Conservation (phyloP, 164 flowering plant species). For the Kalanchoe fedtschenkoi region DNA sequence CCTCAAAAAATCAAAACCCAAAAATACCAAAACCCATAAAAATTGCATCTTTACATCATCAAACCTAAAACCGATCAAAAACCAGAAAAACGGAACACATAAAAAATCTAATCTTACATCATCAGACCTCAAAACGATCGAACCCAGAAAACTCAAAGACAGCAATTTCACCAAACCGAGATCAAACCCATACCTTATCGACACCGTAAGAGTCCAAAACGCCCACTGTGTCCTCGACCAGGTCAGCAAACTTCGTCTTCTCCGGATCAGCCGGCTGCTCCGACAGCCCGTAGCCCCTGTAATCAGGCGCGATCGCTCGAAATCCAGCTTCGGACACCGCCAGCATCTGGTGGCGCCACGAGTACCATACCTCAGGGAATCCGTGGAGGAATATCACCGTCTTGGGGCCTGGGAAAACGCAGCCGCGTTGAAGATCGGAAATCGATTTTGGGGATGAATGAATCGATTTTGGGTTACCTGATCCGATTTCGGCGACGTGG, state of each 20-base stretch:
- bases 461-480: slow-evolving; percentile 10
- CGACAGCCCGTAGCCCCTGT: slow-evolving; percentile 16
- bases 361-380: slow-evolving; percentile 46
- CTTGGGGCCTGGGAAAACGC: slow-evolving; percentile 15
- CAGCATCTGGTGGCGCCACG: slow-evolving; percentile 19
- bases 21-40: no score
- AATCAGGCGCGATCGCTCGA: slow-evolving; percentile 15
- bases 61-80: no score
- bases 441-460: not conserved
- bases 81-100: no score
- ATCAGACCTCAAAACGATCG: not conserved
- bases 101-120: no score
- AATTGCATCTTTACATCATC: no score
- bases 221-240: slow-evolving; percentile 17
- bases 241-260: slow-evolving; percentile 24
- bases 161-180: not conserved
- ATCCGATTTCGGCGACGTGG: slow-evolving; percentile 46
- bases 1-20: no score
- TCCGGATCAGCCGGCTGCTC: slow-evolving; percentile 26
- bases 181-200: not conserved
- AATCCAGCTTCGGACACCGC: slow-evolving; percentile 10
- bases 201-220: no score
- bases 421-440: not conserved
- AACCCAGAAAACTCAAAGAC: no score
- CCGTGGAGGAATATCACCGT: slow-evolving; percentile 50